Evolutionary conservation across 2,329 filamentous ascomycete species (phyloP), one percentile per base, ranked within the genome.

Genomic region (Trichoderma aggressivum): DNA sequence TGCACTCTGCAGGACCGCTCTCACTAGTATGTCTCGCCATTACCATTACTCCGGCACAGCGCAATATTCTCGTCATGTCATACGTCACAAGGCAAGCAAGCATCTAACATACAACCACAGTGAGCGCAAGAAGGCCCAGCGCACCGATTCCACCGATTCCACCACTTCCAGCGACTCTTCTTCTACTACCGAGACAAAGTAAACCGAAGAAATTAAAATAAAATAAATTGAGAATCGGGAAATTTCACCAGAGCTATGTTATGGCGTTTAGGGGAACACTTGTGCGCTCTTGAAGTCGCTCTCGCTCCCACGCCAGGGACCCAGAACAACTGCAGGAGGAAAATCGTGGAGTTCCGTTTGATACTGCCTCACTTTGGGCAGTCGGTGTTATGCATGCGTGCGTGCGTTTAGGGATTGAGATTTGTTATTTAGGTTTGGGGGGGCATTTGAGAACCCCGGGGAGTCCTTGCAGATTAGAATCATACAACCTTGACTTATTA

Each of bases 1-100:
- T 85, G 84, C 77, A 81, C 80, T 24, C 76, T 86, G 6, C 80
- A 84, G 72, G 83, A 86, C 77, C 83, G 84, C 70, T 71, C 75
- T 73, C 69, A 77, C 14, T 84, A 85, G 84, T 86, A 82, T 73
- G 84, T 79, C 39, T 24, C 0, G 1, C 18, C 18, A n/a, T 47
- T 50, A 21, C 5, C 5, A 6, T 50, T 24, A 21, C 43, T 21
- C n/a, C 24, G 10, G 10, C 43, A 5, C n/a, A 21, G 5, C 43
- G 21, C 6, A 55, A 10, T 11, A 55, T 21, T 12, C 24, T 18
- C 21, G 12, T 11, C 21, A 12, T 16, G 8, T 21, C 47, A 5
- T 36, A 6, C 21, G 18, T 30, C 30, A 32, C 21, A 30, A 5
- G 8, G 18, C 5, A n/a, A n/a, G n/a, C n/a, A n/a, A 66, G 34